phyloP scores from a whole-genome alignment of 1,284 basidiomycete genomes.

The Ceratobasidium sp. region DNA sequence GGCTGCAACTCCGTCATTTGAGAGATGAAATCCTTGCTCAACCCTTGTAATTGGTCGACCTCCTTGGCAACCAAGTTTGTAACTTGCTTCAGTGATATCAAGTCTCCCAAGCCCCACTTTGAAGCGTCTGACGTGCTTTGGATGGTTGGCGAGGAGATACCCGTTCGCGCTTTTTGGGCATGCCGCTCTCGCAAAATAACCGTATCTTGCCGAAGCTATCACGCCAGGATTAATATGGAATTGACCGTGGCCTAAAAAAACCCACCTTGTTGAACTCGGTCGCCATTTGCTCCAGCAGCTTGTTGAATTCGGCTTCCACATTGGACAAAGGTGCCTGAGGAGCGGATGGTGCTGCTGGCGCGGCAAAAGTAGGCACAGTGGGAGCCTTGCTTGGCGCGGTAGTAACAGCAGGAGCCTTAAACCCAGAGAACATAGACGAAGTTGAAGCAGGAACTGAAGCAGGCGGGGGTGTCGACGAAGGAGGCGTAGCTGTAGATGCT shows the following conservation, averaged over 20 bases:
- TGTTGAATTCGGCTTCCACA: slow-evolving; percentile 59
- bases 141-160: slow-evolving; percentile 10
- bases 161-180: slow-evolving; percentile 6
- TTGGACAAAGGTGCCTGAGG: slow-evolving; percentile 47
- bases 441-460: neutral
- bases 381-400: neutral
- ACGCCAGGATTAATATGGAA: neutral
- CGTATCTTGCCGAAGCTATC: slow-evolving; percentile 23
- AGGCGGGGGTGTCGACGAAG: neutral
- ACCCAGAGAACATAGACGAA: neutral
- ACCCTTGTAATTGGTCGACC: slow-evolving; percentile 58
- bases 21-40: slow-evolving; percentile 67
- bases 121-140: slow-evolving; percentile 46
- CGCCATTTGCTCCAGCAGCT: slow-evolving; percentile 59
- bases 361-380: neutral
- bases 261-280: slow-evolving; percentile 67
- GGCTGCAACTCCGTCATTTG: slow-evolving; percentile 56
- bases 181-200: slow-evolving; percentile 12
- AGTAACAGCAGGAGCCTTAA: slow-evolving; percentile 55
- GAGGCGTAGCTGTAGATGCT: neutral
- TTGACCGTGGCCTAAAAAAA: slow-evolving; percentile 34
- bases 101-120: slow-evolving; percentile 68
- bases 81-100: slow-evolving; percentile 64
- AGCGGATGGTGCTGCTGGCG: slow-evolving; percentile 48
- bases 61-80: slow-evolving; percentile 63